Conservation (phyloP, 148 eudicot species). For the Pharnaceum exiguum region DNA sequence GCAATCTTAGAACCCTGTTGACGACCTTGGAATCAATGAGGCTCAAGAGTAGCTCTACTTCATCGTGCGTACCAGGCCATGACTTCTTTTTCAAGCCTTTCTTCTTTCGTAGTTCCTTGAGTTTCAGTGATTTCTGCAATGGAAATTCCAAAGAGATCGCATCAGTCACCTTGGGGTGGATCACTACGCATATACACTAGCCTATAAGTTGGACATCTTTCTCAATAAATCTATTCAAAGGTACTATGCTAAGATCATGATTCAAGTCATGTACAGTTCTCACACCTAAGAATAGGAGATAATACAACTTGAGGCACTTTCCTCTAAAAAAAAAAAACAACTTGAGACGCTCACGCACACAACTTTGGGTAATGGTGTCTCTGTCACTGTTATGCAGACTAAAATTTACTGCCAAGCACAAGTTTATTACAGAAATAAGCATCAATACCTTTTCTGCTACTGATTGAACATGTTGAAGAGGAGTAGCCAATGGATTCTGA, state of each 20-base stretch:
- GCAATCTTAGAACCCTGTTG: conserved; percentile 61
- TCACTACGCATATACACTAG: too few species aligned
- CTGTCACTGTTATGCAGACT: too few species aligned
- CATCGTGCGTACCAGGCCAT: conserved; percentile 70
- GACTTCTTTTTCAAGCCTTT: conserved; percentile 72
- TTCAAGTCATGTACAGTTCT: too few species aligned
- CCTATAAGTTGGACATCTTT: too few species aligned
- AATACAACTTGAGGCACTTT: too few species aligned
- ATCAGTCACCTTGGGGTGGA: too few species aligned
- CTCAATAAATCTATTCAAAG: too few species aligned
- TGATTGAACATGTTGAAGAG: conserved; percentile 79
- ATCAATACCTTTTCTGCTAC: conserved; percentile 62
- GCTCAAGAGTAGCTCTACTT: conserved; percentile 62
- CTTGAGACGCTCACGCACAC: too few species aligned
- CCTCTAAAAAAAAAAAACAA: too few species aligned
- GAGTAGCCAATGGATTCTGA: conserved; percentile 65
- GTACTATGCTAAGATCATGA: too few species aligned
- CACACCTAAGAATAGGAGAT: too few species aligned
- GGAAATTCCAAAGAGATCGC: neutral
- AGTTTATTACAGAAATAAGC: conserved; percentile 8
- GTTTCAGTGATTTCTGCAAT: conserved; percentile 65
- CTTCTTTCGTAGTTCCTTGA: conserved; percentile 74
- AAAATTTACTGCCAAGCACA: neutral
- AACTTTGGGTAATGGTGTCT: too few species aligned
- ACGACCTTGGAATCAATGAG: conserved; percentile 67